Evolutionary conservation across 352 stramenopile species (phyloP).

Genomic region (Pilasporangium apinafurcum): DNA sequence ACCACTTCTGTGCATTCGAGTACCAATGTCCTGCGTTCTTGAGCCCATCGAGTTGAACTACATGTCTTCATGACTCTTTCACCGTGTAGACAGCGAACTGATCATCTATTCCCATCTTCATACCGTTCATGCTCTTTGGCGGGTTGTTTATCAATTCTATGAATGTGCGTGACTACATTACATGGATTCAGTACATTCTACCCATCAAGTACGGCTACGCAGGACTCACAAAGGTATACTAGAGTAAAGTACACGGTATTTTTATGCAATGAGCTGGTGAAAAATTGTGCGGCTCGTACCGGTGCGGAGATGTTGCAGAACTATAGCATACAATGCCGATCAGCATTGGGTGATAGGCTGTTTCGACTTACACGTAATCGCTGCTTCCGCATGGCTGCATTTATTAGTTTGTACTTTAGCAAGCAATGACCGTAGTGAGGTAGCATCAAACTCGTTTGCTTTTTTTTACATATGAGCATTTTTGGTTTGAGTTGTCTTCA

Average conservation of each 20-base stretch:
- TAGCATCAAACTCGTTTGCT: too few species aligned
- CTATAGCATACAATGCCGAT: slow-evolving; percentile 26
- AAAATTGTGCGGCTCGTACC: too few species aligned
- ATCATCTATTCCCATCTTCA: slow-evolving; percentile 34
- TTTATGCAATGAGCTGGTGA: too few species aligned
- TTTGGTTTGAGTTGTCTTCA: too few species aligned
- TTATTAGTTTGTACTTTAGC: slow-evolving; percentile 27
- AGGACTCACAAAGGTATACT: slow-evolving; percentile 37
- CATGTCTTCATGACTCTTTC: too few species aligned
- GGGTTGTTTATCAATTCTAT: slow-evolving; percentile 37
- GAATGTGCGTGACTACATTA: slow-evolving; percentile 30
- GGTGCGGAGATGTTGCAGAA: not conserved
- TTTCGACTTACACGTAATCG: slow-evolving; percentile 25
- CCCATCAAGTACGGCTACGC: slow-evolving; percentile 50
- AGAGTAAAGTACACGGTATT: slow-evolving; percentile 28
- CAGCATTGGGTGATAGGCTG: slow-evolving; percentile 11
- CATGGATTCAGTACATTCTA: slow-evolving; percentile 56
- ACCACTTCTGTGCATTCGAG: too few species aligned
- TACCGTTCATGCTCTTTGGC: slow-evolving; percentile 43
- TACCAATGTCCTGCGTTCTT: too few species aligned
- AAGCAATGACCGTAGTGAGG: too few species aligned
- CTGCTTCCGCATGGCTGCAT: slow-evolving; percentile 21
- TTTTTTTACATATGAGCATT: too few species aligned
- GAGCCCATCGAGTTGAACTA: too few species aligned
- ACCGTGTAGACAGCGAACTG: slow-evolving; percentile 28